These are phyloP conservation scores for Flaveria sonorensis DNA, from an alignment of 129 eudicot species.

Conservation along the genomic window DNA sequence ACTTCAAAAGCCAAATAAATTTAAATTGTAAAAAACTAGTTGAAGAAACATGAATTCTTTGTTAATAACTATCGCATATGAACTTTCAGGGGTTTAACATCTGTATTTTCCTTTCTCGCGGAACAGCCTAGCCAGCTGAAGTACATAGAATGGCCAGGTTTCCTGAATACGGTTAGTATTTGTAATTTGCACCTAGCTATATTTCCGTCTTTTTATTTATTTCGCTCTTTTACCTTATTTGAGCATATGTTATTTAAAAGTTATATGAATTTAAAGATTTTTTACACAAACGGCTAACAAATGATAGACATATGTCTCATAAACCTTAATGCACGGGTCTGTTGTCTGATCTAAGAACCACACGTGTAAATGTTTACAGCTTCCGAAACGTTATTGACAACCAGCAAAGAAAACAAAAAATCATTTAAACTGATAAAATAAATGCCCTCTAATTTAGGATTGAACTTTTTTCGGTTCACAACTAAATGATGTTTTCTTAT, in stretches of 20 bases:
- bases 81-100: conserved; percentile 52
- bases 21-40: not conserved
- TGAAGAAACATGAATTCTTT: conserved; percentile 7
- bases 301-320: not conserved
- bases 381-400: not conserved
- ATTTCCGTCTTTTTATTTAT: not conserved
- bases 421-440: conserved; percentile 4
- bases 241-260: not conserved
- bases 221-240: conserved; percentile 13
- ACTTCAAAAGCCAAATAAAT: not conserved
- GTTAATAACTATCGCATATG: conserved; percentile 3
- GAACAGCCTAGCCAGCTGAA: conserved; percentile 93
- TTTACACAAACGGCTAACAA: not conserved
- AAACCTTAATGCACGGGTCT: not conserved
- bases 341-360: conserved; percentile 17
- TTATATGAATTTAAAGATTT: not conserved
- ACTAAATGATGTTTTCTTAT: not conserved
- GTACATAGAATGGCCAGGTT: conserved; percentile 95
- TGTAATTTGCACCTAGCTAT: not conserved
- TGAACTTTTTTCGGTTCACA: not conserved
- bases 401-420: not conserved
- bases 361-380: not conserved
- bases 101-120: conserved; percentile 54
- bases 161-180: conserved; percentile 78
- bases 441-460: not conserved